Evolutionary conservation across 148 eudicot genomes (phyloP).

Genomic region (Spergularia bocconei): DNA sequence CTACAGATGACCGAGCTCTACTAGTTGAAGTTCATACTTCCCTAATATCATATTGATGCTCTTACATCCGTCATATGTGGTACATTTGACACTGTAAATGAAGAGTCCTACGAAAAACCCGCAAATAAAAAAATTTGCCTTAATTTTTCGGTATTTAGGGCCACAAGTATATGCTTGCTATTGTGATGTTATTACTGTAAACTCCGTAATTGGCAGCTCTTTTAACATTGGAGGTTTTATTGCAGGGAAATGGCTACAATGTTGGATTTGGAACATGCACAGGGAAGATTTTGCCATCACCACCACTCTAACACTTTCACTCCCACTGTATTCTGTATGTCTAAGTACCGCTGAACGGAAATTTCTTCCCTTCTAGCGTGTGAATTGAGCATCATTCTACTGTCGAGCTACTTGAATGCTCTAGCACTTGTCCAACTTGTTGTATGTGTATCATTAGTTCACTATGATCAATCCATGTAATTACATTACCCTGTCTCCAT

Average conservation of each 20-base stretch:
- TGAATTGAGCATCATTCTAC: not conserved
- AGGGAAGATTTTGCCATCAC: conserved; percentile 77
- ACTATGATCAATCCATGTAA: not conserved
- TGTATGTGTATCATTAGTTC: conserved; percentile 5
- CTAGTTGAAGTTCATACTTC: not conserved
- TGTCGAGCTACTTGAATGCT: not conserved
- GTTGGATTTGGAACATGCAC: conserved; percentile 86
- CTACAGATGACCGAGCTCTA: not conserved
- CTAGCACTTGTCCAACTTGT: not conserved
- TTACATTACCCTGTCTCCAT: not conserved
- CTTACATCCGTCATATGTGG: not conserved
- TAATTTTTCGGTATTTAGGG: not conserved
- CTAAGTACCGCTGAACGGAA: conserved; percentile 1
- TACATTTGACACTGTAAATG: not conserved
- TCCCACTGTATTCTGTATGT: not conserved
- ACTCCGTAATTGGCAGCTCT: not conserved
- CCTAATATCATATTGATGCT: not conserved
- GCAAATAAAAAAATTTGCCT: not conserved
- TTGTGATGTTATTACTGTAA: not conserved
- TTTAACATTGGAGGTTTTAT: conserved; percentile 10
- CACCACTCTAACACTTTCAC: conserved; percentile 21
- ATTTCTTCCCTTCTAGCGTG: not conserved
- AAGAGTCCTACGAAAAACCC: too few relatives aligned
- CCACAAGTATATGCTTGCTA: not conserved
- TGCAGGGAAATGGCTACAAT: conserved; percentile 84